Percentiles rank a stretch among this genome's conserved stretches.
Evolutionary conservation across 805 yeast species (phyloP).

Genomic region (Wickerhamomyces bisporus): DNA sequence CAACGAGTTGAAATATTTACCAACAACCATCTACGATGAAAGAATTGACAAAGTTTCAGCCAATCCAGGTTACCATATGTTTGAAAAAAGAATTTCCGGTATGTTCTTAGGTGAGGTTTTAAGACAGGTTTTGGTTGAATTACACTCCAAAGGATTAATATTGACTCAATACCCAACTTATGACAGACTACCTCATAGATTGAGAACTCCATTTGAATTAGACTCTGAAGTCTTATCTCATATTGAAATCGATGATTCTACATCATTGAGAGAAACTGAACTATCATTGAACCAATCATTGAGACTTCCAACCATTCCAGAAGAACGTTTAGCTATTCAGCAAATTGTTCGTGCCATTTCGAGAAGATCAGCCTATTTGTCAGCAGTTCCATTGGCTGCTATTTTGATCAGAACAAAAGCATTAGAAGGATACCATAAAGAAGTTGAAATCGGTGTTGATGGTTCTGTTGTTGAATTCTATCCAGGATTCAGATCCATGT

Average conservation of each 20-base stretch:
- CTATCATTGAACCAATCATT: conserved; percentile 59
- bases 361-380: conserved; percentile 80
- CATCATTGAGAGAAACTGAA: conserved; percentile 65
- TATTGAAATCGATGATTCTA: conserved; percentile 80
- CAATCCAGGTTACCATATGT: conserved; percentile 84
- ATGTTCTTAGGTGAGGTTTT: conserved; percentile 90
- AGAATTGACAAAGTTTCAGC: conserved; percentile 68
- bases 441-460: conserved; percentile 91
- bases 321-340: conserved; percentile 74
- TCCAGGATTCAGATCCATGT: conserved; percentile 79
- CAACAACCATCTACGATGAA: conserved; percentile 72
- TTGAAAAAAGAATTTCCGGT: conserved; percentile 89
- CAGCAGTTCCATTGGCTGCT: conserved; percentile 89
- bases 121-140: conserved; percentile 67
- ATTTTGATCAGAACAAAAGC: conserved; percentile 63
- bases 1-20: conserved; percentile 69
- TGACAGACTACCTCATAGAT: conserved; percentile 47
- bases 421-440: conserved; percentile 54
- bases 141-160: conserved; percentile 52
- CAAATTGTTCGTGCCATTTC: conserved; percentile 73
- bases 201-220: conserved; percentile 71
- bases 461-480: conserved; percentile 92
- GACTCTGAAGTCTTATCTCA: conserved; percentile 82
- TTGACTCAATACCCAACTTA: conserved; percentile 46
- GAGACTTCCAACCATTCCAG: conserved; percentile 61